Percentiles rank a stretch among this genome's conserved stretches.
These are phyloP conservation scores for Phaeosphaeriaceae sp. DNA, from an alignment of 2,329 filamentous ascomycete genomes.

Conservation along the genomic window DNA sequence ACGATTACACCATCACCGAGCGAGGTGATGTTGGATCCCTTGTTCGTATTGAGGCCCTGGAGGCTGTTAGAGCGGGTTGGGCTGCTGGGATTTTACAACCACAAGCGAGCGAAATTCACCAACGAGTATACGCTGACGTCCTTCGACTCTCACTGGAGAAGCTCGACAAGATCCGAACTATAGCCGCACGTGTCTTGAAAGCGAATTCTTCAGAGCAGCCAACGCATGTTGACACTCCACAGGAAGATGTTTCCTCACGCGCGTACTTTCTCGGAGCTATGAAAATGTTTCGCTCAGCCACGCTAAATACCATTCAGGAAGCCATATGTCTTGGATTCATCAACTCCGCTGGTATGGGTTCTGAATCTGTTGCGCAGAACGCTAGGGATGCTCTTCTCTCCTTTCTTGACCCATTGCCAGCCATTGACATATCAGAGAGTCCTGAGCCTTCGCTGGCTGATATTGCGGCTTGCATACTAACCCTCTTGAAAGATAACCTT, in stretches of 20 bases:
- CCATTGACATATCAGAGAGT: background rate
- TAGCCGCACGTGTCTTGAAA: slow-evolving; percentile 34
- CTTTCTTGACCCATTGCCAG: slow-evolving; percentile 39
- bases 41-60: slow-evolving; percentile 79
- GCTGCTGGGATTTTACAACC: slow-evolving; percentile 20
- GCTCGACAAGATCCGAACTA: slow-evolving; percentile 77
- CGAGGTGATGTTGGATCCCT: slow-evolving; percentile 90
- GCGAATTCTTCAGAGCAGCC: slow-evolving; percentile 7
- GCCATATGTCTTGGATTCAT: slow-evolving; percentile 70
- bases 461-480: slow-evolving; percentile 32
- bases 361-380: slow-evolving; percentile 74
- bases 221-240: slow-evolving; percentile 4
- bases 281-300: slow-evolving; percentile 18
- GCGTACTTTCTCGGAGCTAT: slow-evolving; percentile 65
- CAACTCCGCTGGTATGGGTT: slow-evolving; percentile 77
- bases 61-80: slow-evolving; percentile 62
- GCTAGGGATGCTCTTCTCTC: slow-evolving; percentile 69
- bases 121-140: slow-evolving; percentile 48
- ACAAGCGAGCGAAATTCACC: slow-evolving; percentile 15
- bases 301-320: slow-evolving; percentile 22
- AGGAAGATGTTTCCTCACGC: slow-evolving; percentile 61
- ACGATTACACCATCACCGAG: slow-evolving; percentile 90
- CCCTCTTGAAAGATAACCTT: slow-evolving; percentile 38
- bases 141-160: slow-evolving; percentile 84
- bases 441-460: slow-evolving; percentile 30